These are phyloP conservation scores for Cantharellus cinnabarinus DNA, from an alignment of 768 basidiomycete genomes.

Conservation along the genomic window DNA sequence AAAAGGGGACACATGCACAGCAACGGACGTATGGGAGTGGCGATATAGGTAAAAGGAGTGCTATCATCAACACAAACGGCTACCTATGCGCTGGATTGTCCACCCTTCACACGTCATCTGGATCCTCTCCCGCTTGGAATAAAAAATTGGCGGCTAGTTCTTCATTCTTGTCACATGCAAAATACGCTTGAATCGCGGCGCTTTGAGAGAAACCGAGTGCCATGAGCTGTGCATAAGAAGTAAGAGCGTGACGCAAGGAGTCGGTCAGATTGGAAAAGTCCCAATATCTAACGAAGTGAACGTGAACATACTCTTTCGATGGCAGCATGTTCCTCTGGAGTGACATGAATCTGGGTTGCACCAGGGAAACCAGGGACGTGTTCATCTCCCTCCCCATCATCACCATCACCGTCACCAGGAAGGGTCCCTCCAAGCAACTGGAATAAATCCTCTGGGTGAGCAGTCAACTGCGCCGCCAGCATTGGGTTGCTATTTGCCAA, in stretches of 20 bases:
- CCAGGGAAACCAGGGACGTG: conserved; percentile 21
- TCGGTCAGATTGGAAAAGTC: not conserved
- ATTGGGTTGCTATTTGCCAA: conserved; percentile 54
- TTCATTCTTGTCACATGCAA: conserved; percentile 93
- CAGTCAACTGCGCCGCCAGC: conserved; percentile 43
- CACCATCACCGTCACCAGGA: conserved; percentile 18
- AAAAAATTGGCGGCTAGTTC: conserved; percentile 88
- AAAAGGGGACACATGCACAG: not conserved
- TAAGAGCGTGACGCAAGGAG: not conserved
- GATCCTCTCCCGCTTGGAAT: conserved; percentile 31
- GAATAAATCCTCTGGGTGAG: conserved; percentile 51
- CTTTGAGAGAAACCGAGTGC: conserved; percentile 73
- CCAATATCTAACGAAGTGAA: not conserved
- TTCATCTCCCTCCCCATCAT: conserved; percentile 24
- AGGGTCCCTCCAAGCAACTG: conserved; percentile 33
- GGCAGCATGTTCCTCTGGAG: conserved; percentile 70
- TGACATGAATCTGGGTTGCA: conserved; percentile 51
- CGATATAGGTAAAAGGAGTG: too few species aligned
- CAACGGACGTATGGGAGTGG: too few species aligned
- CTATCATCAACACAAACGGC: too few species aligned
- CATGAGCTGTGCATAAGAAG: conserved; percentile 35
- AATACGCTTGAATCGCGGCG: conserved; percentile 67
- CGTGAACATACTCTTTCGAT: conserved; percentile 56
- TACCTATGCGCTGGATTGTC: not conserved
- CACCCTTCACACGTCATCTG: not conserved